phyloP scores from a whole-genome alignment of 768 basidiomycete species.

The Serpula lacrymans region DNA sequence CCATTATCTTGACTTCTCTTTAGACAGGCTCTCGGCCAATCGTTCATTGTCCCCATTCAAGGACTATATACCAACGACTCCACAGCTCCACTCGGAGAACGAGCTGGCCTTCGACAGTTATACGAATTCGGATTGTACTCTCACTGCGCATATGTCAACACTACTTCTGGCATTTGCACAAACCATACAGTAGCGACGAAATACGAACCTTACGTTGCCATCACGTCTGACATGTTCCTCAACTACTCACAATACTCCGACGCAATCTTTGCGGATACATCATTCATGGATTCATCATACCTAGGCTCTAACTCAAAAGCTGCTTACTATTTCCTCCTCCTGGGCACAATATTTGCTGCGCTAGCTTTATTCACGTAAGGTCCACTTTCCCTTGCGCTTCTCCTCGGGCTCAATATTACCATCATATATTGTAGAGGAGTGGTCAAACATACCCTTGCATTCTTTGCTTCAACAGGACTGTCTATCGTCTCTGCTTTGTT shows the following conservation, averaged over 20 bases:
- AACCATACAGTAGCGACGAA: conserved; percentile 54
- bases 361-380: conserved; percentile 67
- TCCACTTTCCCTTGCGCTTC: conserved; percentile 1
- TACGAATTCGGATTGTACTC: conserved; percentile 84
- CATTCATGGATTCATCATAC: conserved; percentile 59
- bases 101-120: conserved; percentile 60
- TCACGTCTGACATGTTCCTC: conserved; percentile 62
- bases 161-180: conserved; percentile 58
- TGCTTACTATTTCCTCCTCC: conserved; percentile 72
- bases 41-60: conserved; percentile 54
- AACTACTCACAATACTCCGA: conserved; percentile 60
- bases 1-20: conserved; percentile 3
- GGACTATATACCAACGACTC: conserved; percentile 67
- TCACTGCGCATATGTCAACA: conserved; percentile 69
- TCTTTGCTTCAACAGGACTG: conserved; percentile 63
- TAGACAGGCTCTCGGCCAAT: conserved; percentile 49
- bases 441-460: conserved; percentile 59
- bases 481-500: conserved; percentile 59
- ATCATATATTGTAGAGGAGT: conserved; percentile 50
- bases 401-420: conserved; percentile 6
- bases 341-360: conserved; percentile 66
- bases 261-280: conserved; percentile 47
- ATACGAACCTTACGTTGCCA: conserved; percentile 62
- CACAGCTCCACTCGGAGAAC: conserved; percentile 52
- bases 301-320: conserved; percentile 61